These are phyloP conservation scores for Colletotrichum spinosum DNA, from an alignment of 2,329 filamentous ascomycete species.

Conservation along the genomic window DNA sequence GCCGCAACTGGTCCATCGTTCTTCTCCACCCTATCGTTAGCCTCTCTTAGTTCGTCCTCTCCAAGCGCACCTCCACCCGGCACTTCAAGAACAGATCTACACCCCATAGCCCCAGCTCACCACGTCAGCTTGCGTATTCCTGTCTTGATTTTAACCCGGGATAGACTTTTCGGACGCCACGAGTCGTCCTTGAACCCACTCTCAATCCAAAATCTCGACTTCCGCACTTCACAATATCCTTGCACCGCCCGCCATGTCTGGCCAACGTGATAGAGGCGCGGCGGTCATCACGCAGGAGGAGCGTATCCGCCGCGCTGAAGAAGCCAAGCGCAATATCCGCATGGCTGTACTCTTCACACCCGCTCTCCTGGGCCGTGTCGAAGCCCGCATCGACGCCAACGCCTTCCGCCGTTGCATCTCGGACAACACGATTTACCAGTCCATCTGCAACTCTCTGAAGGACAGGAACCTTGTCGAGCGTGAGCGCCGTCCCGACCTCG, in stretches of 20 bases:
- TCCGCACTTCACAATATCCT: not conserved
- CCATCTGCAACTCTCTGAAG: slow-evolving; percentile 33
- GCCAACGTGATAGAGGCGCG: slow-evolving; percentile 22
- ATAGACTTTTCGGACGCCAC: not conserved
- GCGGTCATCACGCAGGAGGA: slow-evolving; percentile 23
- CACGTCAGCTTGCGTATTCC: no score
- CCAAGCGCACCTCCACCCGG: no score
- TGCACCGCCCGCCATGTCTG: slow-evolving; percentile 3
- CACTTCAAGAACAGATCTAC: no score
- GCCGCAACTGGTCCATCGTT: no score
- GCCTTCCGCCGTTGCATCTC: slow-evolving; percentile 37
- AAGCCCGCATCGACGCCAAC: slow-evolving; percentile 29
- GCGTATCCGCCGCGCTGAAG: slow-evolving; percentile 20
- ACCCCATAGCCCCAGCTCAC: no score
- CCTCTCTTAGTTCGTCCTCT: no score
- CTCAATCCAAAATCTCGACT: not conserved
- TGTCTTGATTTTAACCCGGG: no score
- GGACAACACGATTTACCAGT: slow-evolving; percentile 34
- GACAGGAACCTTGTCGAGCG: slow-evolving; percentile 32
- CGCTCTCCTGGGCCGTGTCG: slow-evolving; percentile 17
- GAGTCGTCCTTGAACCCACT: not conserved
- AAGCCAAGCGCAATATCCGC: slow-evolving; percentile 25
- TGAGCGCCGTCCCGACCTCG: slow-evolving; percentile 33
- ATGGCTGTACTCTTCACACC: slow-evolving; percentile 26
- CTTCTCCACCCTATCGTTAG: no score